phyloP scores from a whole-genome alignment of 2,329 filamentous ascomycete species.

The Dothistroma septosporum region DNA sequence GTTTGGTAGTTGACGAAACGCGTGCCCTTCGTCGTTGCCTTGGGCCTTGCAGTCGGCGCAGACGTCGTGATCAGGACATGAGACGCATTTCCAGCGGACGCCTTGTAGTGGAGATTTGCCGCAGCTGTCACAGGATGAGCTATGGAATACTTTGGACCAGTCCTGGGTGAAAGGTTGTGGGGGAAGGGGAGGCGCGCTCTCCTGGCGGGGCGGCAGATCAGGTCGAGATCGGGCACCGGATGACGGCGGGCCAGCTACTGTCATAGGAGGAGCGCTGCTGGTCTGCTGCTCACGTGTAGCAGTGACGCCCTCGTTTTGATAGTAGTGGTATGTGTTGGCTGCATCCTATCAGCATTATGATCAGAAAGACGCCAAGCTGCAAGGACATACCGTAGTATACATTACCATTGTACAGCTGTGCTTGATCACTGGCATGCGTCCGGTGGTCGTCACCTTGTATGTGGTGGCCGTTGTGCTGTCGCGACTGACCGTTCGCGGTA shows the following conservation, averaged over 20 bases:
- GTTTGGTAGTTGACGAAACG: background rate
- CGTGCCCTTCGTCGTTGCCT: conserved; percentile 8
- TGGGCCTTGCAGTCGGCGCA: conserved; percentile 8
- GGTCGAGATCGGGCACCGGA: background rate
- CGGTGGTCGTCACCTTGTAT: conserved; percentile 8
- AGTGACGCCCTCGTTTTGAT: background rate
- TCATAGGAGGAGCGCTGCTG: conserved; percentile 5
- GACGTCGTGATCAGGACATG: conserved; percentile 10
- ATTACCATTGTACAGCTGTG: conserved; percentile 1
- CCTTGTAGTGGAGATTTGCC: background rate
- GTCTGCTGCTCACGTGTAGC: conserved; percentile 8
- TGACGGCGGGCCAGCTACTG: background rate
- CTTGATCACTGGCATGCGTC: conserved; percentile 7
- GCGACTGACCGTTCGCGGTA: background rate
- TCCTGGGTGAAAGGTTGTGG: background rate
- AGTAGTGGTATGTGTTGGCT: conserved; percentile 11
- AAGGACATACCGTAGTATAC: conserved; percentile 2
- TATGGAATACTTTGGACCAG: conserved; percentile 9
- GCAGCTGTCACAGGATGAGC: conserved; percentile 9
- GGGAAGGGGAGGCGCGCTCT: conserved; percentile 1
- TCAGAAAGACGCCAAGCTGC: background rate
- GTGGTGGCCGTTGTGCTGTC: conserved; percentile 6
- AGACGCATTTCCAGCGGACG: conserved; percentile 4
- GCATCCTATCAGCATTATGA: background rate
- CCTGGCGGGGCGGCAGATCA: conserved; percentile 5